Evolutionary conservation across 768 basidiomycete genomes (phyloP), one percentile per base, ranked within the genome.

Genomic region (Saitozyma podzolica): DNA sequence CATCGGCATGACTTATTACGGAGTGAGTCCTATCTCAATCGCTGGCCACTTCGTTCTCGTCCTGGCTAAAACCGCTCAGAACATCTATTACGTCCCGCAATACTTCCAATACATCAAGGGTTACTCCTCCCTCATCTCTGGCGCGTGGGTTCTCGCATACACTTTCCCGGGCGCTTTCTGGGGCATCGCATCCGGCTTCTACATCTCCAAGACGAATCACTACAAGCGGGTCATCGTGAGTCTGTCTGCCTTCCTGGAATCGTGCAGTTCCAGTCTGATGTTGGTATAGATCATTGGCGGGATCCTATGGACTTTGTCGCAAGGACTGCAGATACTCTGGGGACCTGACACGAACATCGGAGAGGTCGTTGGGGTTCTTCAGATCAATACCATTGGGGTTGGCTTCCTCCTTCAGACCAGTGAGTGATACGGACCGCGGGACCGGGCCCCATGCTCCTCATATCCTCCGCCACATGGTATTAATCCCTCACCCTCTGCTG

Each of bases 1-100:
- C 58, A 68, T 77, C 42, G 76, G 76, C 16, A 63, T 69, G 47
- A 58, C 64, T 41, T 77, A 73, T 65, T 77, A 72, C 53, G 74
- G 74, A n/a, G 67, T 68, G 51, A 56, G 67, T 58, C 6, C 1
- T 20, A 8, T 29, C 29, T 29, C 29, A 29, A 41, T 42, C 54
- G 9, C 47, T 39, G 20, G n/a, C 11, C 19, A 49, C 16, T 20
- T 17, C 10, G 5, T 47, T 9, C 2, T 20, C 17, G 10, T 0
- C 37, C 48, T 8, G 14, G 45, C 53, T 55, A 53, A 55, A 29
- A 2, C 29, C 39, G 20, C 11, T 13, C 39, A 68, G 67, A 75
- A 75, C 51, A 69, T 72, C 54, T 76, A 64, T 65, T 70, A 69
- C 50, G 54, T 73, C 11, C 75, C 75, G 3, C 63, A 68, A 16